phyloP scores from a whole-genome alignment of 176 grass and related monocot genomes.

The Bothriochloa decipiens region DNA sequence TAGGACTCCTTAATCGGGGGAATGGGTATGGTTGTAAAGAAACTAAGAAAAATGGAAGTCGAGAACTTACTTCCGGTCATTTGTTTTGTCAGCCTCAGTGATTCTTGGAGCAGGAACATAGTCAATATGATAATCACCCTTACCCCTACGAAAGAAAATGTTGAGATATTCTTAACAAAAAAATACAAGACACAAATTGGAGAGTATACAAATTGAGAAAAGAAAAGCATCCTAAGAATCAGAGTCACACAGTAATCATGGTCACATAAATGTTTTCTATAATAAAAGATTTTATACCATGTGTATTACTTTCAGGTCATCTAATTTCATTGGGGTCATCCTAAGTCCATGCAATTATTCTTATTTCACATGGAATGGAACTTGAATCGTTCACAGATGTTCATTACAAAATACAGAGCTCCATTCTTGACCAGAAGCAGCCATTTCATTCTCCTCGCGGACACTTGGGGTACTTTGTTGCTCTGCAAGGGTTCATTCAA shows the following conservation, averaged over 20 bases:
- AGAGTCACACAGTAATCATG: background rate
- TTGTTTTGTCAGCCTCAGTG: constrained; percentile 90
- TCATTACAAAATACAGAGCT: background rate
- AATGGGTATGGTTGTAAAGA: background rate
- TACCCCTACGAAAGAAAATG: constrained; percentile 56
- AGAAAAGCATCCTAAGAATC: background rate
- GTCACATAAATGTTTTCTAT: background rate
- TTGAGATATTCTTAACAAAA: background rate
- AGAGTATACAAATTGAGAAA: background rate
- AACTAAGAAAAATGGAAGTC: background rate
- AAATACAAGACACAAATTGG: background rate
- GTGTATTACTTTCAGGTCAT: background rate
- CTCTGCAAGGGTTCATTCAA: background rate
- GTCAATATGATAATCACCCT: constrained; percentile 92
- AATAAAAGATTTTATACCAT: background rate
- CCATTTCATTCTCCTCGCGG: background rate
- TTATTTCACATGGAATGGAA: background rate
- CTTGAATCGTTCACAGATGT: background rate
- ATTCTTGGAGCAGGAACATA: constrained; percentile 87
- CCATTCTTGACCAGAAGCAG: background rate
- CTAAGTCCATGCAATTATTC: background rate
- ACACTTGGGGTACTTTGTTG: background rate
- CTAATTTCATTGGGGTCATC: background rate
- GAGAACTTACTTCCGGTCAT: constrained; percentile 73
- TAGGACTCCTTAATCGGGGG: background rate